phyloP scores from a whole-genome alignment of 2,329 filamentous ascomycete genomes.

The Verticillium zaregamsianum region DNA sequence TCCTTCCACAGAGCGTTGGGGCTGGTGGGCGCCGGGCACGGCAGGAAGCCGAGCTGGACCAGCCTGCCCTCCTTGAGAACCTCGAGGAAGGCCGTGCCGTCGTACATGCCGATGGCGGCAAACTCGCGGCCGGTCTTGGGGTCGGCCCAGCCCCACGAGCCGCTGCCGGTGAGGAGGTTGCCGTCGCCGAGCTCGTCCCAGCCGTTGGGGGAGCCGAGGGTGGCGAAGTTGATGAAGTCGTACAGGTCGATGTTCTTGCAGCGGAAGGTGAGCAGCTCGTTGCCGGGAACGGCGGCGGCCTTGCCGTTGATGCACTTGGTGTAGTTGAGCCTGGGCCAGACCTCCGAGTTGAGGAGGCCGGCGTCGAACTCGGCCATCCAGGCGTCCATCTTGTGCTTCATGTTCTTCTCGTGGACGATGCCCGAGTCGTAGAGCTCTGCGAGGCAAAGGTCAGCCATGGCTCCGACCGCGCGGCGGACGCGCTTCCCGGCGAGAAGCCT shows the following conservation, averaged over 20 bases:
- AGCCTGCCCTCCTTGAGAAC: slow-evolving; percentile 33
- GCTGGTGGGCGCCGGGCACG: background rate
- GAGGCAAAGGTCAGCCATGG: background rate
- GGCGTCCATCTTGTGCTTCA: slow-evolving; percentile 7
- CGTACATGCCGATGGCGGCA: slow-evolving; percentile 17
- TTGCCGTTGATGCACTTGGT: slow-evolving; percentile 17
- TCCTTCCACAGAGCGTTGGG: slow-evolving; percentile 22
- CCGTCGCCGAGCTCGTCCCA: slow-evolving; percentile 7
- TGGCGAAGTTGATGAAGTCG: slow-evolving; percentile 48
- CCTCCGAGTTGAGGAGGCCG: slow-evolving; percentile 16
- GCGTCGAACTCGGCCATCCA: slow-evolving; percentile 14
- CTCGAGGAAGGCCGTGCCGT: slow-evolving; percentile 39
- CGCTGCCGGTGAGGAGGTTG: slow-evolving; percentile 19
- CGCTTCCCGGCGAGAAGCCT: too few species aligned
- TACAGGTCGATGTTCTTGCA: slow-evolving; percentile 40
- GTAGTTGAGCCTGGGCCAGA: slow-evolving; percentile 17
- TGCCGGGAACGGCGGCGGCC: slow-evolving; percentile 15
- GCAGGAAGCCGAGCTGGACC: slow-evolving; percentile 35
- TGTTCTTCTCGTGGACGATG: slow-evolving; percentile 20
- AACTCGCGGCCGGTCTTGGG: slow-evolving; percentile 27
- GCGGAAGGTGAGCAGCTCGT: slow-evolving; percentile 15
- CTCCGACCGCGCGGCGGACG: background rate
- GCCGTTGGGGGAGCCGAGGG: slow-evolving; percentile 38
- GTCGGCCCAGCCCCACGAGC: slow-evolving; percentile 37
- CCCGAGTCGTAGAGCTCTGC: slow-evolving; percentile 24